A percentile compares a stretch with the other conserved stretches of the same genome.
These are phyloP conservation scores for Mycosphaerella arachidis DNA, from an alignment of 2,329 filamentous ascomycete species.

Conservation along the genomic window DNA sequence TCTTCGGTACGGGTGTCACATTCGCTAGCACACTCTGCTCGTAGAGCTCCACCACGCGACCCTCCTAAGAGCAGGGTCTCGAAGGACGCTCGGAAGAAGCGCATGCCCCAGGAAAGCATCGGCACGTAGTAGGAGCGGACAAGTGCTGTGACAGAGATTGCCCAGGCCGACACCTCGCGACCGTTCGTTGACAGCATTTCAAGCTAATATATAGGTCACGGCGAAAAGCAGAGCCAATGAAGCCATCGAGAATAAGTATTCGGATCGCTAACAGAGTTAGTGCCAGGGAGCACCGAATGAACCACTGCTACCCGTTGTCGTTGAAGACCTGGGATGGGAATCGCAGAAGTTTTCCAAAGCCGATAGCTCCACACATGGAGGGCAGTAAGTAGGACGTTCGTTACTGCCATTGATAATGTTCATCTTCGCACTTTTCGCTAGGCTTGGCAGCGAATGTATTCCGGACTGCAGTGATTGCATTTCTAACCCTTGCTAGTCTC, in stretches of 20 bases:
- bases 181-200: slow-evolving; percentile 48
- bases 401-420: slow-evolving; percentile 53
- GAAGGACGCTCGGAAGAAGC: slow-evolving; percentile 55
- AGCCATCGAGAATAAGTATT: slow-evolving; percentile 52
- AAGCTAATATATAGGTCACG: slow-evolving; percentile 18
- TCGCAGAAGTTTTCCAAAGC: slow-evolving; percentile 55
- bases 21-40: slow-evolving; percentile 38
- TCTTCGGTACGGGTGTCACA: slow-evolving; percentile 34
- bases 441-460: too few species aligned
- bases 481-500: too few species aligned
- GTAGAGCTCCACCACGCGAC: slow-evolving; percentile 51
- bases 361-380: slow-evolving; percentile 56
- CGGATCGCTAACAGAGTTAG: slow-evolving; percentile 55
- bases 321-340: slow-evolving; percentile 58
- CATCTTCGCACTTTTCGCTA: slow-evolving; percentile 26
- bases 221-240: slow-evolving; percentile 51
- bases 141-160: slow-evolving; percentile 50
- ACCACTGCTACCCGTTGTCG: slow-evolving; percentile 58
- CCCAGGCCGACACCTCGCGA: slow-evolving; percentile 52
- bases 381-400: slow-evolving; percentile 54
- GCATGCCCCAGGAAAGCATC: slow-evolving; percentile 57
- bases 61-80: slow-evolving; percentile 52
- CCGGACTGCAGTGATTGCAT: too few species aligned
- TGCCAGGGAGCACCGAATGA: slow-evolving; percentile 54
- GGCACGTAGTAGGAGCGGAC: slow-evolving; percentile 55